Base-by-base conservation (phyloP, 495 filamentous ascomycete genomes). In the Trichoderma virens region DNA sequence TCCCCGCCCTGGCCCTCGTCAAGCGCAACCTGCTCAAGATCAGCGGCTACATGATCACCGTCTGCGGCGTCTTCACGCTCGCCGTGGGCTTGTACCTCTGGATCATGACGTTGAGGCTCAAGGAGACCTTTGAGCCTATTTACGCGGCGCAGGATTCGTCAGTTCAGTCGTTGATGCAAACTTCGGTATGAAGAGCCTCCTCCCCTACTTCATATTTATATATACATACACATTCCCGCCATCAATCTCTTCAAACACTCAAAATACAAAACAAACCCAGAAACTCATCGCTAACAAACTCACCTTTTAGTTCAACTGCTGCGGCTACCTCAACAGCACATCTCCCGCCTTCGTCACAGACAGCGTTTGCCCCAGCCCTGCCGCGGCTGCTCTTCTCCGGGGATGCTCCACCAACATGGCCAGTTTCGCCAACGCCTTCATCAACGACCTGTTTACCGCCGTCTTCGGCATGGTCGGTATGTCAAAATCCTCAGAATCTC, bases 361-460 rank as follows among this genome's bases (percentile, higher is more conserved):
- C 73, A 62, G 67, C 23, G 80, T 76, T 14, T 92, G 89, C 74
- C 77, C 82, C 7, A 86, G 80, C 68, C 78, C 83, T 13, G 80
- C 86, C 27, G 78, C 83, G 35, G 89, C 89, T 6, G 84, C 86
- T n/a, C 73, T 85, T 11, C 84, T 84, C 74, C 76, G 79, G 59
- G 86, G 87, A 3, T 92, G 89, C 69, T 77, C 88, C 13, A 73
- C 78, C 5, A 81, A 85, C 5, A 85, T 91, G 68, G 80, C 79
- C 32, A 77, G 70, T 39, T 90, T 85, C 67, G 82, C 86, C 35
- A 90, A 90, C 74, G 78, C 78, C 62, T 89, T 86, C 70, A 72
- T 91, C 47, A 85, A 88, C 73, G 71, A 85, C 67, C 83, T 92
- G 73, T 92, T 92, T 74, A 91, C 89, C 16, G 86, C 83, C 38